Evolutionary conservation across 2,329 filamentous ascomycete species (phyloP).

Genomic region (Stemphylium vesicarium): DNA sequence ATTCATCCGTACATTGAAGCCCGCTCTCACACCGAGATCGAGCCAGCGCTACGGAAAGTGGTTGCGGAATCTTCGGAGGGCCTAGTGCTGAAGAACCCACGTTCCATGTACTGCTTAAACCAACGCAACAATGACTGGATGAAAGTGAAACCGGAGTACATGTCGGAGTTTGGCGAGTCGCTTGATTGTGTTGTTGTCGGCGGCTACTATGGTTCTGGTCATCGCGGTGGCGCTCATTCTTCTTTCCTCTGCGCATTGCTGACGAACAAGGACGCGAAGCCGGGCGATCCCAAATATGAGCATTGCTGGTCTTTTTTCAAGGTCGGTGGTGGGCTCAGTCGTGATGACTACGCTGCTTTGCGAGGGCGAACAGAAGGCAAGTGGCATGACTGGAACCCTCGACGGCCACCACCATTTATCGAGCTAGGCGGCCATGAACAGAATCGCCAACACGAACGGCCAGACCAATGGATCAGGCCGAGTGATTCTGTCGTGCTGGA

Average conservation of each 20-base stretch:
- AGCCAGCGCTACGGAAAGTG: slow-evolving; percentile 78
- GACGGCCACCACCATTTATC: slow-evolving; percentile 78
- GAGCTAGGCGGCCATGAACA: slow-evolving; percentile 74
- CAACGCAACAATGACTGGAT: slow-evolving; percentile 96
- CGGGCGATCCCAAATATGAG: slow-evolving; percentile 63
- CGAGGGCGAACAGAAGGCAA: slow-evolving; percentile 86
- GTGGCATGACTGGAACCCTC: slow-evolving; percentile 84
- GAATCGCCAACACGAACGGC: slow-evolving; percentile 75
- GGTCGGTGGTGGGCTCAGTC: slow-evolving; percentile 91
- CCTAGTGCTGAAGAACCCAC: slow-evolving; percentile 90
- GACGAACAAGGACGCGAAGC: slow-evolving; percentile 71
- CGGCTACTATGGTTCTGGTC: slow-evolving; percentile 89
- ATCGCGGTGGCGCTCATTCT: slow-evolving; percentile 79
- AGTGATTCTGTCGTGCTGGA: slow-evolving; percentile 85
- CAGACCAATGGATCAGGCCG: slow-evolving; percentile 92
- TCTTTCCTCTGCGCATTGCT: slow-evolving; percentile 91
- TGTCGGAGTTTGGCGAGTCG: slow-evolving; percentile 93
- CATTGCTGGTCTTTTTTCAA: slow-evolving; percentile 96
- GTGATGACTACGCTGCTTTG: slow-evolving; percentile 83
- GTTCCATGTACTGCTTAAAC: slow-evolving; percentile 84
- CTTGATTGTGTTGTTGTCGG: slow-evolving; percentile 90
- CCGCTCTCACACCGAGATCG: slow-evolving; percentile 73
- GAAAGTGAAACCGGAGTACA: slow-evolving; percentile 98
- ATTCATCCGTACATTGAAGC: slow-evolving; percentile 76
- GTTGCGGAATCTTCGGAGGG: slow-evolving; percentile 89